These are phyloP conservation scores for Torulaspora pretoriensis DNA, from an alignment of 1,139 yeast species.

Conservation along the genomic window DNA sequence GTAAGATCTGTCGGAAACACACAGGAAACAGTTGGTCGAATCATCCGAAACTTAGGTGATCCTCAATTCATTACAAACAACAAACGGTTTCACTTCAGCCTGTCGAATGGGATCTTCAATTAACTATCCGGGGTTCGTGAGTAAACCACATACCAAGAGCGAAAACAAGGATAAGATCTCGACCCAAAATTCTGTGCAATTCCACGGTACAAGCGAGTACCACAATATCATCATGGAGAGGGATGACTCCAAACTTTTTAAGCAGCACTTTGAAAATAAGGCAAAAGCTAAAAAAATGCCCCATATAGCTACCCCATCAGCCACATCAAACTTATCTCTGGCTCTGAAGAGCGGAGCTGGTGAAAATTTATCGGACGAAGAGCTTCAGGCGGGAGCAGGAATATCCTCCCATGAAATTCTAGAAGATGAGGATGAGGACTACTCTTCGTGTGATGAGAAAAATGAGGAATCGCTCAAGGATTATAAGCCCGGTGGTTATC, in stretches of 20 bases:
- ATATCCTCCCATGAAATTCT: conserved; percentile 3
- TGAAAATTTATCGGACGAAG: not conserved
- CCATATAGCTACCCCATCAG: conserved; percentile 12
- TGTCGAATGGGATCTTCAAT: conserved; percentile 24
- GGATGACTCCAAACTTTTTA: conserved; percentile 15
- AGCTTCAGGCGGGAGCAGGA: conserved; percentile 1
- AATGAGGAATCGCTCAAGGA: conserved; percentile 66
- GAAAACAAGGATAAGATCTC: not conserved
- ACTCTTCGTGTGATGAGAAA: conserved; percentile 40
- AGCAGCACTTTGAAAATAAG: conserved; percentile 11
- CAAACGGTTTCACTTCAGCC: not conserved
- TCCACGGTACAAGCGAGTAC: conserved; percentile 1
- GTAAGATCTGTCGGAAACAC: no score
- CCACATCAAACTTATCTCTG: conserved; percentile 28
- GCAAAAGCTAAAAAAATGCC: conserved; percentile 6
- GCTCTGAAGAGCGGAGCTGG: conserved; percentile 21
- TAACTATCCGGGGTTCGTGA: conserved; percentile 23
- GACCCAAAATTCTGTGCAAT: not conserved
- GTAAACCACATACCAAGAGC: conserved; percentile 12
- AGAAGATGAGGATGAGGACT: conserved; percentile 28
- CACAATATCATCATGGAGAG: conserved; percentile 14
- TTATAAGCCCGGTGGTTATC: conserved; percentile 73
- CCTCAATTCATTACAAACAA: not conserved
- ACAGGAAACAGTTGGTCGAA: no score
- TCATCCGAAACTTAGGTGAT: no score